These are phyloP conservation scores for Discostella stelligeroides DNA, from an alignment of 108 stramenopile genomes.

Conservation along the genomic window DNA sequence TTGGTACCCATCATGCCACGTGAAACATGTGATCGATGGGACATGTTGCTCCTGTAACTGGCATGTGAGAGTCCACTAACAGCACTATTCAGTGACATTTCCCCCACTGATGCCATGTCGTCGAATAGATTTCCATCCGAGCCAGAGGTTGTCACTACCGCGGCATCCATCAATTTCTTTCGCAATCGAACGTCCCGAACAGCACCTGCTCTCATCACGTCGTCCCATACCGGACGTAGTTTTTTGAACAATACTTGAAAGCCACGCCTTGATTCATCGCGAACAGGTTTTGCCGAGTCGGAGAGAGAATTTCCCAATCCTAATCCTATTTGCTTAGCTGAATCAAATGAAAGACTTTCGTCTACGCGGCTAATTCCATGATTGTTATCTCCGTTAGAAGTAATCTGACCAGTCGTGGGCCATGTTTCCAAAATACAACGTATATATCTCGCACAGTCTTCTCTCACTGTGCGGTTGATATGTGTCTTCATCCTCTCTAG, in stretches of 20 bases:
- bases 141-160: conserved; percentile 6
- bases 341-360: conserved; percentile 35
- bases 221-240: conserved; percentile 61
- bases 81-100: conserved; percentile 51
- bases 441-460: conserved; percentile 80
- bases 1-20: conserved; percentile 18
- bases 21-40: conserved; percentile 37
- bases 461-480: conserved; percentile 72
- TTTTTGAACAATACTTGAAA: conserved; percentile 56
- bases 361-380: conserved; percentile 22
- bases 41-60: conserved; percentile 37
- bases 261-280: conserved; percentile 59
- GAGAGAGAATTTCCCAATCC: conserved; percentile 57
- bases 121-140: conserved; percentile 48
- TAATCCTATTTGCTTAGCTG: conserved; percentile 56
- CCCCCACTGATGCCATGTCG: conserved; percentile 41
- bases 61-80: conserved; percentile 32
- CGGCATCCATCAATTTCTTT: conserved; percentile 55
- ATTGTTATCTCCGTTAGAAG: background rate
- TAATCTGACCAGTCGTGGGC: conserved; percentile 32
- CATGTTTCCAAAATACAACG: conserved; percentile 60
- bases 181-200: conserved; percentile 55
- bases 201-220: conserved; percentile 54
- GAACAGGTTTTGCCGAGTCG: conserved; percentile 72
- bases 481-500: conserved; percentile 72